Base-by-base conservation (phyloP, 305 asterid genomes). In the Rubia occidens region DNA sequence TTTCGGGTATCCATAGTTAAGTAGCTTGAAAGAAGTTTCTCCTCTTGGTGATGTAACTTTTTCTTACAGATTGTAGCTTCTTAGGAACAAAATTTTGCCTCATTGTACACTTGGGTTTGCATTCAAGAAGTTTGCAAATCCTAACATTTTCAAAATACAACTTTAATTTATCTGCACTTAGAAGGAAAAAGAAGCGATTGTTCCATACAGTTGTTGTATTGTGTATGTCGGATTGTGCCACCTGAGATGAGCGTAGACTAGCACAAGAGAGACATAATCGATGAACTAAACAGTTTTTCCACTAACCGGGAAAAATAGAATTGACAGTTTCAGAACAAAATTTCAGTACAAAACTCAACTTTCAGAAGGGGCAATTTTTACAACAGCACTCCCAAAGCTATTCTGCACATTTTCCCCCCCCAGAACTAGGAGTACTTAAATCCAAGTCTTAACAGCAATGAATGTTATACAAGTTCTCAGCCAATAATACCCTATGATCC, bases 11-110 rank as follows among this genome's bases (percentile, higher is more conserved):
- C 15, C 53, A 59, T 32, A 35, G 47, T 62, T 35, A 24, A 37
- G 67, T 39, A 53, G 71, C 49, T 14, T 55, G 56, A 24, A 54
- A 53, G 68, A 54, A 35, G 35, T 11, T n/a, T 56, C 4, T 56
- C 24, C 43, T 51, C 61, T 60, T 44, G 0, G 43, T 29, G 8
- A 60, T 11, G 10, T 45, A 2, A 55, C 29, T 49, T 35, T 29
- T n/a, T 64, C 54, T 2, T 0, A 71, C 49, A 24, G 32, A 49
- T 49, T 32, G 62, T 49, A 21, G 18, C 37, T 56, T 20, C 53
- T 47, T 39, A 60, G 51, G 15, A 54, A 35, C 64, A 9, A 11
- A 8, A 4, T 47, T n/a, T 54, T 18, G 1, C 15, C 1, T 1
- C 32, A 24, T 54, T 21, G 39, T 24, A 63, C 24, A 37, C 45